phyloP scores from a whole-genome alignment of 257 asterid genomes.

The Ilex asprella region DNA sequence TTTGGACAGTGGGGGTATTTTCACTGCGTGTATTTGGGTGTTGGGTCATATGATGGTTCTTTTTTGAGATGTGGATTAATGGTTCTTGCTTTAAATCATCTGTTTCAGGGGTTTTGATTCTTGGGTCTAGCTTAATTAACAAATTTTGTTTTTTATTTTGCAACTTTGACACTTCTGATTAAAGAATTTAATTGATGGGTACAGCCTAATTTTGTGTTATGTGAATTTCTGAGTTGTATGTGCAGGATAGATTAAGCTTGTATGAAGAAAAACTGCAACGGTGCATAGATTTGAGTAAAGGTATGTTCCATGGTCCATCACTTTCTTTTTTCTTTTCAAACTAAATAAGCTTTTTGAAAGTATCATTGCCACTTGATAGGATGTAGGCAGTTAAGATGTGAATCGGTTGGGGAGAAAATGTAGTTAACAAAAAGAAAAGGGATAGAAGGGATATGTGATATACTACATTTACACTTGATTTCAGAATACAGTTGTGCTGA shows the following conservation, averaged over 20 bases:
- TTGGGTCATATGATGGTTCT: not conserved
- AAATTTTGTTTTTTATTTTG: no score
- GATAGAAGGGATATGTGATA: not conserved
- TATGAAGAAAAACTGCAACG: conserved; percentile 76
- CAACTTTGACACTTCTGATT: not conserved
- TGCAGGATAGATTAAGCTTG: conserved; percentile 77
- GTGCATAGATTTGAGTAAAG: conserved; percentile 59
- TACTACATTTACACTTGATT: not conserved
- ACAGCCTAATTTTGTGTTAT: not conserved
- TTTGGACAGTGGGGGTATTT: not conserved
- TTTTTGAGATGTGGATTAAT: not conserved
- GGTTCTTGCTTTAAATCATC: not conserved
- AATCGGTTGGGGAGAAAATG: no score
- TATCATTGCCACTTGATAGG: no score
- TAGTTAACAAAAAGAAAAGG: not conserved
- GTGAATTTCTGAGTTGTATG: conserved; percentile 5
- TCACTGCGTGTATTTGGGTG: no score
- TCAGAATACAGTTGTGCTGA: no score
- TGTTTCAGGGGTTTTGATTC: not conserved
- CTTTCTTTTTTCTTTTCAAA: no score
- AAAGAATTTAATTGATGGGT: not conserved
- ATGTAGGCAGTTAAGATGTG: no score
- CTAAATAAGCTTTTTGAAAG: not conserved
- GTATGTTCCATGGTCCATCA: conserved; percentile 26
- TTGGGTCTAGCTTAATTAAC: not conserved